phyloP scores from a whole-genome alignment of 495 filamentous ascomycete genomes.

The Echria macrotheca region DNA sequence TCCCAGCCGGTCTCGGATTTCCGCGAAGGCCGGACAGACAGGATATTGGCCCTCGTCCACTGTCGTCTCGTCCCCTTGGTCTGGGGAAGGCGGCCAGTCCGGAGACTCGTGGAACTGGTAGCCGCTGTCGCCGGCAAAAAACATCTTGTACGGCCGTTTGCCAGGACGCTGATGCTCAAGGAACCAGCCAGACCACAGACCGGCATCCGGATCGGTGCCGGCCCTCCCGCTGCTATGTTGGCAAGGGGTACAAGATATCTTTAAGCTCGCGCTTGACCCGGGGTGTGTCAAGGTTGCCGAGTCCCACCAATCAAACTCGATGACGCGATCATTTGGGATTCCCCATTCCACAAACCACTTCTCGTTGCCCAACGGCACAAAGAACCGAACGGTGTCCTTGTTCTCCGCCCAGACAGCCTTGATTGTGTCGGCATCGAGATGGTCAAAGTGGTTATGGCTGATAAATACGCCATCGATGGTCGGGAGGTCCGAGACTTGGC shows the following conservation, averaged over 20 bases:
- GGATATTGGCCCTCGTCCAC: slow-evolving; percentile 12
- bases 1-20: slow-evolving; percentile 20
- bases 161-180: slow-evolving; percentile 20
- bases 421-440: slow-evolving; percentile 42
- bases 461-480: slow-evolving; percentile 46
- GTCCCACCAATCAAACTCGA: slow-evolving; percentile 52
- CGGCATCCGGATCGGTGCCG: slow-evolving; percentile 22
- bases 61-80: slow-evolving; percentile 4
- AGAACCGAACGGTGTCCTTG: slow-evolving; percentile 34
- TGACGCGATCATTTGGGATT: slow-evolving; percentile 34
- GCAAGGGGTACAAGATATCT: slow-evolving; percentile 36
- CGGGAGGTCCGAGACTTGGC: slow-evolving; percentile 41
- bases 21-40: slow-evolving; percentile 22
- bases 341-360: slow-evolving; percentile 34
- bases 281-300: slow-evolving; percentile 24
- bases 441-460: slow-evolving; percentile 51
- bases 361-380: slow-evolving; percentile 39
- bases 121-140: slow-evolving; percentile 30
- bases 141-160: slow-evolving; percentile 14
- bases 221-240: slow-evolving; percentile 43
- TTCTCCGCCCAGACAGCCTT: slow-evolving; percentile 29
- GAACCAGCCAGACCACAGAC: slow-evolving; percentile 53
- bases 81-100: slow-evolving; percentile 22
- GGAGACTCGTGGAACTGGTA: slow-evolving; percentile 27
- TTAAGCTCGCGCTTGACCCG: slow-evolving; percentile 14